A percentile compares a stretch with the other conserved stretches of the same genome.
Evolutionary conservation across 1,284 basidiomycete genomes (phyloP).

Genomic region (Sanghuangporus sanghuang): DNA sequence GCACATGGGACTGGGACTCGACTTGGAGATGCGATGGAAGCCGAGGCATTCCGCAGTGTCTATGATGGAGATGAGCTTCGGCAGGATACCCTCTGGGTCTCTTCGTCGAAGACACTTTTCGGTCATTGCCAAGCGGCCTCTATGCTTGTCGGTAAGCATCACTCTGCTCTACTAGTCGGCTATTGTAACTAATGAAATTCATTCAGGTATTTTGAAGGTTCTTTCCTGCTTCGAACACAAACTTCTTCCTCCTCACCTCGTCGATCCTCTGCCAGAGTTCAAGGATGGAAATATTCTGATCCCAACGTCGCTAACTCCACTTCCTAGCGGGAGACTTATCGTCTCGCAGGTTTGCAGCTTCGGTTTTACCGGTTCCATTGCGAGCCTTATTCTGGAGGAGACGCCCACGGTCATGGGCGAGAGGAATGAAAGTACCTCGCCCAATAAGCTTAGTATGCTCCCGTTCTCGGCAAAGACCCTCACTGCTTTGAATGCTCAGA

Average conservation of each 20-base stretch:
- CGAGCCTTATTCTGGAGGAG: slow-evolving; percentile 12
- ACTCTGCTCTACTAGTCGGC: neutral
- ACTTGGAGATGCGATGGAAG: slow-evolving; percentile 18
- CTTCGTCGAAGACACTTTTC: slow-evolving; percentile 19
- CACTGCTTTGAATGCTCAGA: neutral
- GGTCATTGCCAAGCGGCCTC: slow-evolving; percentile 20
- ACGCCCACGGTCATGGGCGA: neutral
- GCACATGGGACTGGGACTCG: slow-evolving; percentile 19
- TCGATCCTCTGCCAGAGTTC: neutral
- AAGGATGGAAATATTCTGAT: slow-evolving; percentile 2
- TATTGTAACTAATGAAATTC: neutral
- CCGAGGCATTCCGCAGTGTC: slow-evolving; percentile 16
- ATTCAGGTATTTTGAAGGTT: slow-evolving; percentile 19
- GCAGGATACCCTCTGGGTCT: slow-evolving; percentile 13
- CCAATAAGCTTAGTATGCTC: neutral
- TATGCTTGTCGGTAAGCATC: slow-evolving; percentile 17
- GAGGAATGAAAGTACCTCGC: no score
- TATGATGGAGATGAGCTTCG: neutral
- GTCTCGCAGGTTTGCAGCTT: slow-evolving; percentile 13
- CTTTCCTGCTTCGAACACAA: slow-evolving; percentile 14
- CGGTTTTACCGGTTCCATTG: slow-evolving; percentile 11
- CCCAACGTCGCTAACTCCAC: neutral
- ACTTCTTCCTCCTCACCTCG: slow-evolving; percentile 17
- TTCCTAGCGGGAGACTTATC: neutral
- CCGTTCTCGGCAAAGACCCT: slow-evolving; percentile 14